These are phyloP conservation scores for Mycena alexandri DNA, from an alignment of 768 basidiomycete genomes.

Conservation along the genomic window DNA sequence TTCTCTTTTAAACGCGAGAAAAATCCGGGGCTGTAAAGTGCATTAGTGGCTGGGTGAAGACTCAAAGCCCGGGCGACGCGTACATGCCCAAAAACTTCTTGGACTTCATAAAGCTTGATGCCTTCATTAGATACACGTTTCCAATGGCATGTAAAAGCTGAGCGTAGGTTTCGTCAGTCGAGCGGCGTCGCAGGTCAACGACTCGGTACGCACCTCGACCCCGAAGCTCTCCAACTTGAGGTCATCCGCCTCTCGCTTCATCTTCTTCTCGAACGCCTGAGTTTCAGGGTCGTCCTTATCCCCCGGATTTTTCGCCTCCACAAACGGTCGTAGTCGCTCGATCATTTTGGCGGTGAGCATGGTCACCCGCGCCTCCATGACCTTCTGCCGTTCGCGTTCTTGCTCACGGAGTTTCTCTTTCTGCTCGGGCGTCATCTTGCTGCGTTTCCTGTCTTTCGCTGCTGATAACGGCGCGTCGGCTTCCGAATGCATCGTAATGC, in stretches of 20 bases:
- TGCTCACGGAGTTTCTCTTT: slow-evolving; percentile 85
- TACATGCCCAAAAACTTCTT: slow-evolving; percentile 92
- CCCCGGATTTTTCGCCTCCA: slow-evolving; percentile 89
- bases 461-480: slow-evolving; percentile 30
- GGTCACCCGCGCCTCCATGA: slow-evolving; percentile 82
- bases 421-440: slow-evolving; percentile 84
- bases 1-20: slow-evolving; percentile 96
- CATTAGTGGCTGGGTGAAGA: slow-evolving; percentile 3
- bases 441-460: slow-evolving; percentile 58
- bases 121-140: slow-evolving; percentile 93
- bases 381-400: slow-evolving; percentile 84
- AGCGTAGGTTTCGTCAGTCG: slow-evolving; percentile 15
- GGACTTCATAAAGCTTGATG: slow-evolving; percentile 90
- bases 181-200: neutral
- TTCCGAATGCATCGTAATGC: slow-evolving; percentile 38
- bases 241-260: slow-evolving; percentile 91
- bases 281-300: slow-evolving; percentile 88
- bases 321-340: slow-evolving; percentile 89
- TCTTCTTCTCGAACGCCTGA: slow-evolving; percentile 77
- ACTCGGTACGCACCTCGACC: slow-evolving; percentile 75
- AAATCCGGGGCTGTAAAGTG: slow-evolving; percentile 77
- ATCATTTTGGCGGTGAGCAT: slow-evolving; percentile 82
- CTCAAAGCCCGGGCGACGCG: slow-evolving; percentile 45
- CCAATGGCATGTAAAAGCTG: slow-evolving; percentile 93
- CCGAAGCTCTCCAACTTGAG: slow-evolving; percentile 98